Conservation (phyloP, 192 early-diverging fungal species). For the Coemansia sp. region DNA sequence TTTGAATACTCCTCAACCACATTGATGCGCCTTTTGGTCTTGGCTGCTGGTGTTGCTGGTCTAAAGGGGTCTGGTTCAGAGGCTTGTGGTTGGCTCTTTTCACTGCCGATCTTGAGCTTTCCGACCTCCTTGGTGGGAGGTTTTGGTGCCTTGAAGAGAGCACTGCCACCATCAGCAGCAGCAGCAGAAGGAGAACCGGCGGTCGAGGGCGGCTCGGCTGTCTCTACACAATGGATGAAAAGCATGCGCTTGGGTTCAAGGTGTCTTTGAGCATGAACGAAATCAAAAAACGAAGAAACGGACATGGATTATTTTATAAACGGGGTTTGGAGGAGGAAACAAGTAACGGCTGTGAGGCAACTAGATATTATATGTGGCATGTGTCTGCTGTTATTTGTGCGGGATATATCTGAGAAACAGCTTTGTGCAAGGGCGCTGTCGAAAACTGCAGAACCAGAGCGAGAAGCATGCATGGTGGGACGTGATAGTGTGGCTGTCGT, state of each 20-base stretch:
- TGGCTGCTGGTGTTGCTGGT: conserved; percentile 20
- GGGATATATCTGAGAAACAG: not conserved
- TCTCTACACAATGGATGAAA: conserved; percentile 11
- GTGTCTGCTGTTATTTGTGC: not conserved
- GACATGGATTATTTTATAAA: not conserved
- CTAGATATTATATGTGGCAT: not conserved
- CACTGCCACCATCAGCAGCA: too few species aligned
- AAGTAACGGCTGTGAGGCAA: not conserved
- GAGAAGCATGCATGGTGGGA: not conserved
- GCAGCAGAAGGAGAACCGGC: not conserved
- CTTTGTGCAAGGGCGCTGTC: not conserved
- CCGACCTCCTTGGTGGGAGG: conserved; percentile 27
- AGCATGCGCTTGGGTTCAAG: not conserved
- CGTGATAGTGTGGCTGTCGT: not conserved
- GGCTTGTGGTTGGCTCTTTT: conserved; percentile 15
- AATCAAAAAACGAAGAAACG: not conserved
- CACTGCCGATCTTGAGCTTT: conserved; percentile 23
- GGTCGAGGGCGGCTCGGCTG: not conserved
- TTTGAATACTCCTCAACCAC: conserved; percentile 45
- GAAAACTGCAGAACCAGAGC: not conserved
- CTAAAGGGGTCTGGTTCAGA: conserved; percentile 10
- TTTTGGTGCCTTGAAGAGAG: not conserved
- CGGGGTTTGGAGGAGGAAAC: conserved; percentile 7
- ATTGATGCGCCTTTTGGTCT: conserved; percentile 33
- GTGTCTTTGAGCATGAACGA: conserved; percentile 23